Base-by-base conservation (phyloP, 441 rosid species). In the Syzygium malaccense region DNA sequence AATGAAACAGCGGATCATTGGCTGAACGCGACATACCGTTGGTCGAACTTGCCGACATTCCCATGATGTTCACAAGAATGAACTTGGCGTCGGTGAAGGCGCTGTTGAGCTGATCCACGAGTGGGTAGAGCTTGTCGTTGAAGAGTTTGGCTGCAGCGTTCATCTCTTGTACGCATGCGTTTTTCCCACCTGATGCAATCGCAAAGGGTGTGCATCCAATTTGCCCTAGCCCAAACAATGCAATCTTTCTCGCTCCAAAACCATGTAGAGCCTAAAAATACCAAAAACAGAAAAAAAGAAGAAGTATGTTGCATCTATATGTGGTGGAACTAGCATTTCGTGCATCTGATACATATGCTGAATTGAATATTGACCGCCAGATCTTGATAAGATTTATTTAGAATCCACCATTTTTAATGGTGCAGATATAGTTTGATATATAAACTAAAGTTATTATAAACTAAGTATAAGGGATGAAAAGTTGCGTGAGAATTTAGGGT, bases 161-260 rank as follows among this genome's bases (percentile, higher is more conserved):
- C 56, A 53, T 51, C 25, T n/a, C 57, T 18, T 54, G 41, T 55
- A 85, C 17, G 86, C 86, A 85, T n/a, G 37, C 32, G 25, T 55
- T 19, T 15, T 19, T 53, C 83, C 83, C 83, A 75, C n/a, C 23
- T 41, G 51, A 41, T 23, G n/a, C 51, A 71, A 78, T 75, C 28
- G 49, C 58, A 17, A 75, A 71, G 28, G 85, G 64, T 14, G 85
- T 45, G 49, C 66, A 87, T 51, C 71, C 66, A 17, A 87, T 37
- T 6, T 30, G 60, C 54, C 37, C 75, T 32, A 55, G 71, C 51
- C 64, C 55, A 55, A 56, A 78, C 54, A 87, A 55, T 45, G 30
- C 86, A 56, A 87, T 17, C 91, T 91, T 95, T 89, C 94, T 92
- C 84, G 96, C 98, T 86, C 98, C 96, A 25, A 56, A 86, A 55